Evolutionary conservation across 106 monocot genomes (phyloP).

Genomic region (Allium sativum): DNA sequence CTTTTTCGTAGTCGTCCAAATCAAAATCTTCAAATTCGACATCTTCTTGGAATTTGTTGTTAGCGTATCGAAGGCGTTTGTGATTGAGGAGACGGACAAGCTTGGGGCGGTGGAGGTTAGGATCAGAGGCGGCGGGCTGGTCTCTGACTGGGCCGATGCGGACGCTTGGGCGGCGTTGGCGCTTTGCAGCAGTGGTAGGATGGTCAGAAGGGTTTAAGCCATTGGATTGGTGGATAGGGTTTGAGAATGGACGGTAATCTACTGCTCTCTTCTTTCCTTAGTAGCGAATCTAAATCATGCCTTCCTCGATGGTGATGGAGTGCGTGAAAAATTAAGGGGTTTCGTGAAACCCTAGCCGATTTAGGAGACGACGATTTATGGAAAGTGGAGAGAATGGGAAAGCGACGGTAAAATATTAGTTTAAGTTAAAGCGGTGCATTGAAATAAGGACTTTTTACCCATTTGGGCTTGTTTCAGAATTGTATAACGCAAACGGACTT

Average conservation of each 20-base stretch:
- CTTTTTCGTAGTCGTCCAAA: conserved; percentile 14
- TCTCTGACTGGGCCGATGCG: conserved; percentile 69
- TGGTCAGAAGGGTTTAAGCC: background rate
- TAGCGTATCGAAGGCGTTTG: background rate
- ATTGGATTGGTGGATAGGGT: background rate
- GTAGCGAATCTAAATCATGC: too few species aligned
- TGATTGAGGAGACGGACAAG: background rate
- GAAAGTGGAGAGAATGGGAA: too few species aligned
- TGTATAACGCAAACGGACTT: too few species aligned
- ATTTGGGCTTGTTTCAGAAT: too few species aligned
- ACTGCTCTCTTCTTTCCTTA: too few species aligned
- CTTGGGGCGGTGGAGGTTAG: conserved; percentile 11
- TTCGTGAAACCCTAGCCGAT: too few species aligned
- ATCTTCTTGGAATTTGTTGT: conserved; percentile 11
- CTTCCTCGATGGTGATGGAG: too few species aligned
- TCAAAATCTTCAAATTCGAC: conserved; percentile 20
- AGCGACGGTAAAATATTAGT: too few species aligned
- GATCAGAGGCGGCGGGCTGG: conserved; percentile 17
- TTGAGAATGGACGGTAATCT: background rate
- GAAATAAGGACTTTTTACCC: too few species aligned
- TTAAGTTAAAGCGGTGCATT: too few species aligned
- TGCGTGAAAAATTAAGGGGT: too few species aligned
- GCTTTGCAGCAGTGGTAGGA: conserved; percentile 23
- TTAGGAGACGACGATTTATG: too few species aligned
- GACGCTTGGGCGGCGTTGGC: conserved; percentile 77